A percentile compares a stretch with the other conserved stretches of the same genome.
phyloP scores from a whole-genome alignment of 805 yeast genomes.

The Ogataea ramenticola region DNA sequence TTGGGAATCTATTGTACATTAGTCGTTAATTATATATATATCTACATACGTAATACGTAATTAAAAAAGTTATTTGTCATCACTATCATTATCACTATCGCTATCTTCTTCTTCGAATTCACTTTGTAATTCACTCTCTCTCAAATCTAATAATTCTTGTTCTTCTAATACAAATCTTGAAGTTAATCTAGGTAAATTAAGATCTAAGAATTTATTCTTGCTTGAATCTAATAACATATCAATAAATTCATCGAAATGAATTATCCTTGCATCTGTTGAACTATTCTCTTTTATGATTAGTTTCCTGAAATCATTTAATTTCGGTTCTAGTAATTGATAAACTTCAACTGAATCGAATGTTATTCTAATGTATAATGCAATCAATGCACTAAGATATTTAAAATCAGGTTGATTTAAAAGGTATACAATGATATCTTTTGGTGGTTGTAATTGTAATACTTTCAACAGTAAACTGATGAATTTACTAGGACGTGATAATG shows the following conservation, averaged over 20 bases:
- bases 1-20: background rate
- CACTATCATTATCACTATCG: constrained; percentile 15
- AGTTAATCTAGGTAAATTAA: constrained; percentile 61
- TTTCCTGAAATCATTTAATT: constrained; percentile 61
- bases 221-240: constrained; percentile 44
- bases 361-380: constrained; percentile 55
- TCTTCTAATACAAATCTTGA: constrained; percentile 35
- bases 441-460: constrained; percentile 70
- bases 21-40: background rate
- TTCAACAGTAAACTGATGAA: constrained; percentile 75
- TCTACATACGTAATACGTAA: too few relatives aligned
- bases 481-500: constrained; percentile 54
- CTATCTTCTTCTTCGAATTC: constrained; percentile 18
- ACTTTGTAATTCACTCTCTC: constrained; percentile 30
- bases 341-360: constrained; percentile 37
- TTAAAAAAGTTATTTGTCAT: background rate
- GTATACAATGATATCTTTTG: constrained; percentile 44
- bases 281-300: constrained; percentile 38
- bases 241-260: constrained; percentile 66
- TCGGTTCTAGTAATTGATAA: constrained; percentile 45
- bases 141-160: constrained; percentile 30
- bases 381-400: constrained; percentile 68
- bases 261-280: constrained; percentile 5
- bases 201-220: constrained; percentile 58
- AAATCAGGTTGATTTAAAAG: constrained; percentile 59